Percentiles rank a stretch among this genome's conserved stretches.
phyloP scores from a whole-genome alignment of 2,329 filamentous ascomycete species.

The Monilinia aucupariae region DNA sequence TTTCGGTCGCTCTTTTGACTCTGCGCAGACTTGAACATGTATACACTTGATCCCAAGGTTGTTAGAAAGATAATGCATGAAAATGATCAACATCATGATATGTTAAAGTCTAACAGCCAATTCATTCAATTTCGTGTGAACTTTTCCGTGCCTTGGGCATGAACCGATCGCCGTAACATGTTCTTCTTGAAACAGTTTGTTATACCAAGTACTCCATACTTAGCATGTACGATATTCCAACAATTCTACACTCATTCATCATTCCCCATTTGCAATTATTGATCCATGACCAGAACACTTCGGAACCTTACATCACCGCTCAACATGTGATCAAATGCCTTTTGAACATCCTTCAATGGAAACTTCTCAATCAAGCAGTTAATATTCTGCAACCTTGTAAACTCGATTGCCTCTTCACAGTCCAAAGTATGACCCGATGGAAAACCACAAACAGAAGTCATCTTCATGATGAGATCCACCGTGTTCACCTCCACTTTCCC shows the following conservation, averaged over 20 bases:
- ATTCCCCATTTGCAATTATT: not conserved
- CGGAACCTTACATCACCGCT: constrained; percentile 31
- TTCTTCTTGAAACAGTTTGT: no score
- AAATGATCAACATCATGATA: not conserved
- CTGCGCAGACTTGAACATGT: not conserved
- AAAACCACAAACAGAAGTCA: constrained; percentile 57
- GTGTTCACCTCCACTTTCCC: constrained; percentile 44
- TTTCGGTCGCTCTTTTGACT: no score
- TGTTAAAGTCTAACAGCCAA: not conserved
- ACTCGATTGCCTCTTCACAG: constrained; percentile 60
- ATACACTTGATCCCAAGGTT: not conserved
- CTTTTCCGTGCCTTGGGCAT: not conserved
- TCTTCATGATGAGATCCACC: constrained; percentile 42
- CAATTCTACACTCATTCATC: no score
- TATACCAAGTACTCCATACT: no score
- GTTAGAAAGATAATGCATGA: not conserved
- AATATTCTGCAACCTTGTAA: constrained; percentile 56
- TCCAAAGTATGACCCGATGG: constrained; percentile 59
- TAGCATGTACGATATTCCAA: no score
- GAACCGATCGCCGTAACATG: not conserved
- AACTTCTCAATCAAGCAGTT: constrained; percentile 62
- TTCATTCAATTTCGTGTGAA: not conserved
- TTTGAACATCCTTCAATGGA: constrained; percentile 45
- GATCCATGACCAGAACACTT: constrained; percentile 29
- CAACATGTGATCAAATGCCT: constrained; percentile 32